These are phyloP conservation scores for Fonsecaea multimorphosa DNA, from an alignment of 2,329 filamentous ascomycete species.

Conservation along the genomic window DNA sequence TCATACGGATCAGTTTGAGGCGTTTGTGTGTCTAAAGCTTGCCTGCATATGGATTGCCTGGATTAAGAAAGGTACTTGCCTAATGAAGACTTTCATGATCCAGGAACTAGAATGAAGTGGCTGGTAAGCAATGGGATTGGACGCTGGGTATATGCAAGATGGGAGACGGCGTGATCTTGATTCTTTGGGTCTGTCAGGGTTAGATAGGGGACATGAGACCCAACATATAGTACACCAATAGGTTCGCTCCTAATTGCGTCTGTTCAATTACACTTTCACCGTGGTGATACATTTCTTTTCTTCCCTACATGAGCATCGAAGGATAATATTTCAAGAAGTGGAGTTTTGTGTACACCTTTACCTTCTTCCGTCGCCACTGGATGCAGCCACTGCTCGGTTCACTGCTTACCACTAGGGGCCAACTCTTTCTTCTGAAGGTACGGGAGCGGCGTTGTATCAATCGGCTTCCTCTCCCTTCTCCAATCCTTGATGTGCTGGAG, in stretches of 20 bases:
- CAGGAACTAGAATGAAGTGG: conserved; percentile 34
- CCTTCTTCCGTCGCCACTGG: conserved; percentile 19
- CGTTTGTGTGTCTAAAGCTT: conserved; percentile 28
- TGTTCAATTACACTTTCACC: background rate
- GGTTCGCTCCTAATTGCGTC: background rate
- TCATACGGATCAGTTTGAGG: conserved; percentile 22
- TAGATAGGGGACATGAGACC: conserved; percentile 1
- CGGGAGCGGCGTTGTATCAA: conserved; percentile 52
- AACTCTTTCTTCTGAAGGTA: conserved; percentile 30
- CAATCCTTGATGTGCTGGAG: conserved; percentile 82
- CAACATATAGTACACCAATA: background rate
- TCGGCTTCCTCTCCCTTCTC: conserved; percentile 60
- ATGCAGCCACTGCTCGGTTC: background rate
- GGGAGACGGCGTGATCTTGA: conserved; percentile 35
- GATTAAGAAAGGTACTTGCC: conserved; percentile 26
- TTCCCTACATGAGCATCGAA: conserved; percentile 4
- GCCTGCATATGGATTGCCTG: conserved; percentile 28
- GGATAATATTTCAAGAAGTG: conserved; percentile 29
- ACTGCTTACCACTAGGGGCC: conserved; percentile 1
- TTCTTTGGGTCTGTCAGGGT: conserved; percentile 12
- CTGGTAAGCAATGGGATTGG: conserved; percentile 34
- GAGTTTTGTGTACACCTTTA: conserved; percentile 23
- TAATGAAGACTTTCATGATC: conserved; percentile 30
- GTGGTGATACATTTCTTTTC: conserved; percentile 5
- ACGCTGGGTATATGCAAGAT: conserved; percentile 31